phyloP scores from a whole-genome alignment of 2,329 filamentous ascomycete species.

The Aurifilum marmelostoma region DNA sequence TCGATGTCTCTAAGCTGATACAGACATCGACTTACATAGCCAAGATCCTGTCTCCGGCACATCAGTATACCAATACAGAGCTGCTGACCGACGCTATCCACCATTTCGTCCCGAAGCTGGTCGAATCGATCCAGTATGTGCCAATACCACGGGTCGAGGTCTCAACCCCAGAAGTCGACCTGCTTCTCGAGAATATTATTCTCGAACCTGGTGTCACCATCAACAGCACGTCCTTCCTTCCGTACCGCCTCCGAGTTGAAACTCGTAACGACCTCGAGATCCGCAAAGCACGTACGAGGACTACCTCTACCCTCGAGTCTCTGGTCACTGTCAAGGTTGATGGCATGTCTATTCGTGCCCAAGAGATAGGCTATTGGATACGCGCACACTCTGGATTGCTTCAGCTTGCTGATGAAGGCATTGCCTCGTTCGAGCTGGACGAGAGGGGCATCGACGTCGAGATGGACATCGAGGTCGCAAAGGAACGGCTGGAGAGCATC shows the following conservation, averaged over 20 bases:
- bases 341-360: constrained; percentile 80
- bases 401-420: constrained; percentile 77
- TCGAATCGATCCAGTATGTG: constrained; percentile 80
- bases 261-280: constrained; percentile 88
- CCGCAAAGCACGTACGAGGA: constrained; percentile 73
- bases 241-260: constrained; percentile 78
- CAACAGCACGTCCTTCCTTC: constrained; percentile 86
- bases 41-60: constrained; percentile 68
- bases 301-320: constrained; percentile 67
- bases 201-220: constrained; percentile 84
- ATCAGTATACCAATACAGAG: constrained; percentile 68
- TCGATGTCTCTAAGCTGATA: constrained; percentile 71
- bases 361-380: constrained; percentile 90
- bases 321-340: constrained; percentile 77
- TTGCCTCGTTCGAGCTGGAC: constrained; percentile 84
- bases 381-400: constrained; percentile 77
- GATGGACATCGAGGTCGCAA: constrained; percentile 81
- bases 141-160: constrained; percentile 91
- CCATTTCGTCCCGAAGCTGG: constrained; percentile 76
- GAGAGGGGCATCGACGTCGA: constrained; percentile 85
- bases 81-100: constrained; percentile 76
- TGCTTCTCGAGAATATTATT: constrained; percentile 88
- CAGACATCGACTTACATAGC: constrained; percentile 70
- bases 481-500: constrained; percentile 78
- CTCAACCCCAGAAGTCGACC: constrained; percentile 78